Evolutionary conservation across 768 basidiomycete species (phyloP), one percentile per base, ranked within the genome.

Genomic region (Tulasnella sp.): DNA sequence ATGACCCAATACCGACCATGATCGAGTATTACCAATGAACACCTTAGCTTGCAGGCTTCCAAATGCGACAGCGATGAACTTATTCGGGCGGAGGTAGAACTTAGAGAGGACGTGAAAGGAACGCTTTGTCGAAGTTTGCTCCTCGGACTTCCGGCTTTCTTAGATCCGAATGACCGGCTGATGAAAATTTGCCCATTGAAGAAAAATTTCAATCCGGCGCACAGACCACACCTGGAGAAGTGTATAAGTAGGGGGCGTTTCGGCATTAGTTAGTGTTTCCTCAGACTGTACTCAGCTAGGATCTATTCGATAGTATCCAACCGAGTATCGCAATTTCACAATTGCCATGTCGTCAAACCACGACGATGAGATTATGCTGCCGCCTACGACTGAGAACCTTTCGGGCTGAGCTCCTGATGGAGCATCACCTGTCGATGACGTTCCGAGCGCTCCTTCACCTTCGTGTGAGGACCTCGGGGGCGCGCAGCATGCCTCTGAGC

Each of bases 231-330:
- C 20, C 61, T 79, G 81, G 4, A 85, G 44, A 44, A 2, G 85
- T 85, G 87, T 83, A 88, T 80, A 70, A 75, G 61, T 67, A 67
- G 61, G 32, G 61, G 35, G 32, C 23, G 40, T 29, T 81, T 48
- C 70, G 0, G 44, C 42, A 20, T 69, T 78, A 75, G 29, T 0
- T 46, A 18, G 18, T 81, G 81, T 82, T 83, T 86, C 89, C 82
- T 86, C 81, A 91, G 90, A 90, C 90, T 89, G 90, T 90, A 91
- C 90, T 90, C 90, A 89, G 89, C 88, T 89, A 91, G 90, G 90
- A 90, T 91, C 90, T 91, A 88, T 91, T 90, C 83, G 90, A 90
- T 89, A 91, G 90, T 88, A 89, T 89, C 89, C 90, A 88, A 90
- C 90, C 89, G 89, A 89, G 89, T 91, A 89, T 90, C 88, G 90